Evolutionary conservation across 2,329 filamentous ascomycete species (phyloP).

Genomic region (Sarocladiaceae sp.): DNA sequence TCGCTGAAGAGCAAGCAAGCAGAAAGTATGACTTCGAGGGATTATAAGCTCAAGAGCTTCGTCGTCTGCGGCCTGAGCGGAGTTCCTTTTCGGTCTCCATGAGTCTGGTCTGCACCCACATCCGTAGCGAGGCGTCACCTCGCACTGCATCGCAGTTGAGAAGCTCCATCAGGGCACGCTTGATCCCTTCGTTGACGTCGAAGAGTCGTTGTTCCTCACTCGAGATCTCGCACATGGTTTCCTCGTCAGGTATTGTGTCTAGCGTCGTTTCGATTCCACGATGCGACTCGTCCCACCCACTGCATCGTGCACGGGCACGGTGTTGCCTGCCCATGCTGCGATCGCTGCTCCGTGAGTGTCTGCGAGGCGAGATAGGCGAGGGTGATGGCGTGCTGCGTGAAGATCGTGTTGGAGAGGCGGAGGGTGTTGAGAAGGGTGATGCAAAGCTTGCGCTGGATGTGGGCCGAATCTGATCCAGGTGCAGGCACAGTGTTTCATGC

Average conservation of each 20-base stretch:
- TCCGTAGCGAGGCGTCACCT: constrained; percentile 45
- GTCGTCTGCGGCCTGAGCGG: constrained; percentile 46
- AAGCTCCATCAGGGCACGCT: constrained; percentile 56
- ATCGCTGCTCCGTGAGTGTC: constrained; percentile 30
- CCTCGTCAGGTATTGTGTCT: constrained; percentile 42
- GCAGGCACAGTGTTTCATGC: constrained; percentile 47
- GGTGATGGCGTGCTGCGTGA: constrained; percentile 34
- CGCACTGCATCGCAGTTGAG: constrained; percentile 56
- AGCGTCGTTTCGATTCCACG: constrained; percentile 21
- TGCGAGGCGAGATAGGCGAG: constrained; percentile 41
- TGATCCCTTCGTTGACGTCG: constrained; percentile 57
- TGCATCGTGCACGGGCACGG: constrained; percentile 25
- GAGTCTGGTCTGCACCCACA: constrained; percentile 54
- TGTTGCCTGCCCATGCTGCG: constrained; percentile 24
- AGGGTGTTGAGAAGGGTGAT: constrained; percentile 44
- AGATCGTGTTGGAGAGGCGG: constrained; percentile 57
- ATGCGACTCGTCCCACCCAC: constrained; percentile 26
- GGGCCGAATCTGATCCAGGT: constrained; percentile 47
- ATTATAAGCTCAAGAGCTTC: constrained; percentile 15
- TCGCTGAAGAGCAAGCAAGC: not conserved
- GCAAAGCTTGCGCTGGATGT: constrained; percentile 28
- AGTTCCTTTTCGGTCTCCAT: constrained; percentile 59
- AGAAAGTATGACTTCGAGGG: not conserved
- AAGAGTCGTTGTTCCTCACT: constrained; percentile 50
- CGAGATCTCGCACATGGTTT: constrained; percentile 44